Evolutionary conservation across 345 rosid genomes (phyloP), one percentile per base, ranked within the genome.

Genomic region (Acer yangbiense): DNA sequence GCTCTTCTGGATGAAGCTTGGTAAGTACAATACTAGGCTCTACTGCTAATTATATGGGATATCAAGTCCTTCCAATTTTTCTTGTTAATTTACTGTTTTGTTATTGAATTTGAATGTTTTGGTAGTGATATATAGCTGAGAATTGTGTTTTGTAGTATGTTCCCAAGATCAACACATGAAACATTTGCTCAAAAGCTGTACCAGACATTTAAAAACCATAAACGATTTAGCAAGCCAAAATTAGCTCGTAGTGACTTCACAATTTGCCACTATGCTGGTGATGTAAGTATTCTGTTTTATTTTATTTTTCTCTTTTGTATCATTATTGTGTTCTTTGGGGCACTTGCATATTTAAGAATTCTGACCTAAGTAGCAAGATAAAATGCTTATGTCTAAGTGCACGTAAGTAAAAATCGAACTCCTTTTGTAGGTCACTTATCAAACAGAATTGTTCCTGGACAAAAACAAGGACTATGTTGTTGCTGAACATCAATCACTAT

Each of bases 1-100:
- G 97, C 99, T 77, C 99, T 96, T 82, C 87, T 96, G 55, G 99
- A 96, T 87, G 98, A 96, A 87, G 99, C 99, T 82, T 96, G 99
- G 99, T 96, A 85, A 88, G 97, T 81, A 61, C 72, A 52, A 27
- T 55, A 32, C 32, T 54, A 61, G 72, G 48, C 35, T 78, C 10
- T 39, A 27, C 41, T 68, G 23, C n/a, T 79, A 54, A 20, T 6
- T 64, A 44, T 18, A 41, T 77, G 72, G 46, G 65, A 29, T 64
- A 52, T 57, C 18, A 48, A 32, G 50, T 54, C 27, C 27, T 25
- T 77, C 75, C 64, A 43, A 25, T 65, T 66, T 69, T 68, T 73
- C 69, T 29, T 29, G 57, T 67, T 27, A 52, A 35, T 39, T 12
- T 50, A 46, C n/a, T 44, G 18, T 75, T 21, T 62, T 65, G 20